phyloP scores from a whole-genome alignment of 176 grass and related monocot species.

The Tillandsia fasciculata region DNA sequence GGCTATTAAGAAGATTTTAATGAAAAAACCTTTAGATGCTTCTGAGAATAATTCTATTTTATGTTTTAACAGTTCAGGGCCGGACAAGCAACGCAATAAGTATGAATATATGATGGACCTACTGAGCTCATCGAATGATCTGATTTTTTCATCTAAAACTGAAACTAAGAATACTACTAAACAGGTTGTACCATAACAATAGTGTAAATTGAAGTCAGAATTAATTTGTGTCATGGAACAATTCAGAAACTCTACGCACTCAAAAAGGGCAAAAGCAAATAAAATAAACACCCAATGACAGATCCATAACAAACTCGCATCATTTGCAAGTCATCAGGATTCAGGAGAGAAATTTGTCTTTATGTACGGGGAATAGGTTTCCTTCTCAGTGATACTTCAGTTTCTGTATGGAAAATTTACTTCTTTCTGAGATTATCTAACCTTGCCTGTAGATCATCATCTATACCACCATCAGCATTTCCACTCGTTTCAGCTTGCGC shows the following conservation, averaged over 20 bases:
- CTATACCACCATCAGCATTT: constrained; percentile 43
- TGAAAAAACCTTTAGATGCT: no score
- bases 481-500: constrained; percentile 50
- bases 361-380: neutral
- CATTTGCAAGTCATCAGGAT: neutral
- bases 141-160: no score
- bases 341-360: neutral
- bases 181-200: no score
- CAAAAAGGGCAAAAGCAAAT: neutral
- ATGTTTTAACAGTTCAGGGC: no score
- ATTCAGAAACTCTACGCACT: neutral
- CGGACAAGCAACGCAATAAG: no score
- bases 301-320: neutral
- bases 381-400: neutral
- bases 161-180: no score
- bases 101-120: no score
- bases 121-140: no score
- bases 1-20: no score
- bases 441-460: constrained; percentile 50
- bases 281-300: neutral
- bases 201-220: neutral
- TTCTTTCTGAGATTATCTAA: constrained; percentile 78
- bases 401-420: constrained; percentile 22
- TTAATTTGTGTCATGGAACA: neutral
- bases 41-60: no score